Evolutionary conservation across 345 rosid genomes (phyloP).

Genomic region (Pistacia integerrima): DNA sequence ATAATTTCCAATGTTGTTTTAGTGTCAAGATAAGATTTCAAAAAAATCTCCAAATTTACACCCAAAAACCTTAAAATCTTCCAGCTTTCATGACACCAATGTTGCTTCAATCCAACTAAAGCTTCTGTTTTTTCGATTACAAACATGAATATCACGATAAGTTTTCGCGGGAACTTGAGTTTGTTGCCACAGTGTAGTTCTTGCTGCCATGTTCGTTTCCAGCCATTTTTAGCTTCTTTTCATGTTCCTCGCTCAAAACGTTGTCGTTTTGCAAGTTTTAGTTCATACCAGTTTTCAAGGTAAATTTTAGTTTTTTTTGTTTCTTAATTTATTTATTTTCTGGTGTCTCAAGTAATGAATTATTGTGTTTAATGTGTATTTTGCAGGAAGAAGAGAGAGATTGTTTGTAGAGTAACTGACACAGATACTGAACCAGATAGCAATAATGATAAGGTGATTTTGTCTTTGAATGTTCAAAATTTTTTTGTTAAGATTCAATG

Average conservation of each 20-base stretch:
- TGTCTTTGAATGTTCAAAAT: not conserved
- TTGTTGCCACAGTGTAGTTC: constrained; percentile 53
- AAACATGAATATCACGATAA: constrained; percentile 57
- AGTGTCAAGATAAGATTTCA: constrained; percentile 1
- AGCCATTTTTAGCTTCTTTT: constrained; percentile 51
- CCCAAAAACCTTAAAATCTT: not conserved
- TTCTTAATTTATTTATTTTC: not conserved
- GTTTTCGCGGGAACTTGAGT: constrained; percentile 52
- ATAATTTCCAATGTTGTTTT: constrained; percentile 2
- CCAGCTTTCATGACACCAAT: not conserved
- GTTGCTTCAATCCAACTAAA: not conserved
- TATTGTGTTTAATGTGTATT: constrained; percentile 27
- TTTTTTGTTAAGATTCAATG: not conserved
- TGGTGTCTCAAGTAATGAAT: constrained; percentile 2
- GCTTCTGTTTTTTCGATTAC: not conserved
- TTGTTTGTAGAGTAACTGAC: constrained; percentile 59
- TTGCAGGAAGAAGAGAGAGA: constrained; percentile 49
- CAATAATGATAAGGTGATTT: constrained; percentile 70
- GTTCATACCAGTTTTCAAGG: constrained; percentile 45
- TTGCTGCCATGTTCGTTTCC: constrained; percentile 55
- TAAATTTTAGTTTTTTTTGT: constrained; percentile 13
- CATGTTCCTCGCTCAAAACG: constrained; percentile 29
- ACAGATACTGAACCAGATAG: constrained; percentile 75
- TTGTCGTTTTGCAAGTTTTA: constrained; percentile 26
- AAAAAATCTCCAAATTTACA: not conserved